Percentiles rank a stretch among this genome's conserved stretches.
Evolutionary conservation across 257 asterid species (phyloP).

Genomic region (Plantago elongata): DNA sequence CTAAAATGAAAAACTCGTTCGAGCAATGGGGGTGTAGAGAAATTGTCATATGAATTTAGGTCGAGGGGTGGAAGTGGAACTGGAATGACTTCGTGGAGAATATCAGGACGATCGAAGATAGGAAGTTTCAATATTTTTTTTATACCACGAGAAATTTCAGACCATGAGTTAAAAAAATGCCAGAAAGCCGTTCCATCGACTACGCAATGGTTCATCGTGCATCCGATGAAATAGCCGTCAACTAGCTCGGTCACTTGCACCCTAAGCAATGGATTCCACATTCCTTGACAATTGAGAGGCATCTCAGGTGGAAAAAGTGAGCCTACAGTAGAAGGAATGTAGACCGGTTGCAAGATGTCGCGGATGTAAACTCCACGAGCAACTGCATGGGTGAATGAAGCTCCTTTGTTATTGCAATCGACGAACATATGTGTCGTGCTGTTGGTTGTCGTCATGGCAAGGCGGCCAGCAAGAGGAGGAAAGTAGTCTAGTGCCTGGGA

Average conservation of each 20-base stretch:
- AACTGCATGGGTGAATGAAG: constrained; percentile 28
- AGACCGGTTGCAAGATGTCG: constrained; percentile 20
- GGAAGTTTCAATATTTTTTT: constrained; percentile 24
- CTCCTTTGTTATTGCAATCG: constrained; percentile 42
- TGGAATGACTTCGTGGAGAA: not conserved
- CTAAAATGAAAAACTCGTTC: constrained; percentile 33
- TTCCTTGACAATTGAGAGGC: constrained; percentile 27
- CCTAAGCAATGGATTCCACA: constrained; percentile 30
- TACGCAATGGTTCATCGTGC: constrained; percentile 37
- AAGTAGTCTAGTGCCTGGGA: constrained; percentile 39
- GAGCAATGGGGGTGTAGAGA: not conserved
- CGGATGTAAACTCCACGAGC: constrained; percentile 16
- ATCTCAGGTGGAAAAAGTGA: constrained; percentile 37
- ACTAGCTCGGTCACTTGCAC: constrained; percentile 44
- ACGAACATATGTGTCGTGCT: constrained; percentile 20
- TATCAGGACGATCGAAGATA: constrained; percentile 19
- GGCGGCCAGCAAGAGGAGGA: constrained; percentile 55
- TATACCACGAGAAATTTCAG: constrained; percentile 31
- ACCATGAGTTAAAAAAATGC: constrained; percentile 52
- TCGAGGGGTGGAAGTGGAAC: constrained; percentile 22
- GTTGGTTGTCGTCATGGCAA: constrained; percentile 19
- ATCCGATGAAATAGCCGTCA: constrained; percentile 34
- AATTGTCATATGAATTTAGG: not conserved
- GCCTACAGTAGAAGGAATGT: constrained; percentile 22
- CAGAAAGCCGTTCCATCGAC: constrained; percentile 43